Conservation (phyloP, 495 filamentous ascomycete species). For the Pseudoneurospora amorphoporcata region DNA sequence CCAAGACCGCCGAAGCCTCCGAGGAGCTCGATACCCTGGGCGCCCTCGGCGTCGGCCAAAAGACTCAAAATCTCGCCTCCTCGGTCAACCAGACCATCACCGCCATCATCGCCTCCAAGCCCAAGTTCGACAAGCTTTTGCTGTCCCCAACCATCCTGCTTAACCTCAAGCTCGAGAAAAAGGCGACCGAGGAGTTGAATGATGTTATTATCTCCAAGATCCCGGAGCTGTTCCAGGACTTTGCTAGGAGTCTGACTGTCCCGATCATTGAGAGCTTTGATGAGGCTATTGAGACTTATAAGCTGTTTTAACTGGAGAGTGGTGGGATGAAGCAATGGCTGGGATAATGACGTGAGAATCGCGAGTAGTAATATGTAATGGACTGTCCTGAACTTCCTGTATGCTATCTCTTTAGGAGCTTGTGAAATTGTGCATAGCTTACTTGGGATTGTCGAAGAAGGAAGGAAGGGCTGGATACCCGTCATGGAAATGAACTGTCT, state of each 20-base stretch:
- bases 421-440: background rate
- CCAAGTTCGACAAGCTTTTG: conserved; percentile 23
- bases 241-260: conserved; percentile 15
- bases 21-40: conserved; percentile 7
- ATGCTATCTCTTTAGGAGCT: background rate
- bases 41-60: conserved; percentile 17
- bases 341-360: too few species aligned
- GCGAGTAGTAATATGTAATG: background rate
- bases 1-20: conserved; percentile 13
- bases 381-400: background rate
- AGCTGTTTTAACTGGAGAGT: background rate
- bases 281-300: conserved; percentile 17
- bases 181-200: conserved; percentile 21
- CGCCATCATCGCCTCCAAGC: conserved; percentile 19
- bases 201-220: conserved; percentile 24
- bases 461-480: too few species aligned
- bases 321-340: background rate
- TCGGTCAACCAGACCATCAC: conserved; percentile 18
- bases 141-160: conserved; percentile 23
- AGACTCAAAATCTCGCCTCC: conserved; percentile 12
- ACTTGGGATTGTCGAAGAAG: too few species aligned
- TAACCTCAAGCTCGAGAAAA: conserved; percentile 24
- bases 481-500: too few species aligned
- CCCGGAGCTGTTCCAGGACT: conserved; percentile 14
- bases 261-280: conserved; percentile 22